Conservation (phyloP, 768 basidiomycete genomes). For the Lactifluus echinatus region DNA sequence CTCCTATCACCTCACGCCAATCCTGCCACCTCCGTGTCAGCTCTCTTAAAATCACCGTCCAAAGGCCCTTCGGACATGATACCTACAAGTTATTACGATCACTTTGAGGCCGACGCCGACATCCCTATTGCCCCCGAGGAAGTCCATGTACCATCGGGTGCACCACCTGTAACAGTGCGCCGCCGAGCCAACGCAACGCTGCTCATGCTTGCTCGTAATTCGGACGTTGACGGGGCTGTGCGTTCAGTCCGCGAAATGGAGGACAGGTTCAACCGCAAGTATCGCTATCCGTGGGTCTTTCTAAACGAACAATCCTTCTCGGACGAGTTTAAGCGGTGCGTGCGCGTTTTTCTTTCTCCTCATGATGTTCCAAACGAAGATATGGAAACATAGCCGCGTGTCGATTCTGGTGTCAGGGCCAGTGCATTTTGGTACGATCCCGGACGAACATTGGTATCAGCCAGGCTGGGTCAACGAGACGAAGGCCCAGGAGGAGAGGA, state of each 20-base stretch:
- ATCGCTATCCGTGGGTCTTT: conserved; percentile 81
- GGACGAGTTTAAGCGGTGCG: conserved; percentile 62
- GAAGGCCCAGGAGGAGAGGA: conserved; percentile 32
- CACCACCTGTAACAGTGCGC: not conserved
- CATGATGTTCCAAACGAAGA: not conserved
- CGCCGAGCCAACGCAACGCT: conserved; percentile 28
- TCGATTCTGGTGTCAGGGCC: conserved; percentile 26
- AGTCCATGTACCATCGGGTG: too few species aligned
- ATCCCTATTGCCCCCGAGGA: not conserved
- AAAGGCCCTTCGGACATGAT: not conserved
- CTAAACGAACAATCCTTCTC: conserved; percentile 79
- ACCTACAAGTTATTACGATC: not conserved
- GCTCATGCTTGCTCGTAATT: conserved; percentile 54
- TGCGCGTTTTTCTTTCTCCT: not conserved
- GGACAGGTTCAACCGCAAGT: conserved; percentile 75
- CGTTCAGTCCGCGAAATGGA: conserved; percentile 70
- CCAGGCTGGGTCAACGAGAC: conserved; percentile 46
- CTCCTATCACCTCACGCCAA: not conserved
- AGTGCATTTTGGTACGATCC: conserved; percentile 36
- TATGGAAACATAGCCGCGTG: conserved; percentile 23
- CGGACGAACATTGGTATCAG: conserved; percentile 40
- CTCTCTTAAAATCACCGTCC: not conserved
- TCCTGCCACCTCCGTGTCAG: not conserved
- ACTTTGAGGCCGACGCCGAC: not conserved
- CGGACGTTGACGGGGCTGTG: conserved; percentile 50